A percentile compares a stretch with the other conserved stretches of the same genome.
Conservation (phyloP, 495 filamentous ascomycete species). For the Penicillium waksmanii region DNA sequence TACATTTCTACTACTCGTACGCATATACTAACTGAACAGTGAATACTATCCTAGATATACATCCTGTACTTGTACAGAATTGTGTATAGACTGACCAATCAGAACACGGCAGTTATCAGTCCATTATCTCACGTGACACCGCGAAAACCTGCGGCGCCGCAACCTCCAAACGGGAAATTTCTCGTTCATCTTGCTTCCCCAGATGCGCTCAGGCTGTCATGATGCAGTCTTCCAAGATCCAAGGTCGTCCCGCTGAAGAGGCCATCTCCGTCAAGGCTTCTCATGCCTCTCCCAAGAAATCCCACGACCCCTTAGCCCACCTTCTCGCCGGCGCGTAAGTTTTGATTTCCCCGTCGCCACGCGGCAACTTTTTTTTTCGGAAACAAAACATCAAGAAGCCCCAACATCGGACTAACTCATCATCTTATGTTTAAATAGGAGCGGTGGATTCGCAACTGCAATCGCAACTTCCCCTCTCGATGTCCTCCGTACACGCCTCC, state of each 20-base stretch:
- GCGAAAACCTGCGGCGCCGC: slow-evolving; percentile 23
- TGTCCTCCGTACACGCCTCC: slow-evolving; percentile 84
- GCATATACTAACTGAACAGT: too few relatives aligned
- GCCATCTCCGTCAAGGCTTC: slow-evolving; percentile 13
- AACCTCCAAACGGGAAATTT: slow-evolving; percentile 23
- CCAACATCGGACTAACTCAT: too few relatives aligned
- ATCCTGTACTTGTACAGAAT: too few relatives aligned
- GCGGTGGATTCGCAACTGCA: slow-evolving; percentile 84
- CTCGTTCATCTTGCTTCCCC: slow-evolving; percentile 10
- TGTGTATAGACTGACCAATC: neutral
- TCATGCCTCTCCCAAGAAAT: slow-evolving; percentile 19
- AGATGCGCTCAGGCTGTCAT: slow-evolving; percentile 17
- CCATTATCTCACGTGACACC: slow-evolving; percentile 28
- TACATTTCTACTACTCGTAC: too few relatives aligned
- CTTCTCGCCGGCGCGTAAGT: slow-evolving; percentile 85
- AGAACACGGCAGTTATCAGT: neutral
- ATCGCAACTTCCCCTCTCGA: slow-evolving; percentile 84
- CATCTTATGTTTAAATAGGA: slow-evolving; percentile 45
- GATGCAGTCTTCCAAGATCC: slow-evolving; percentile 28
- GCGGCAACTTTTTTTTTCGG: slow-evolving; percentile 1
- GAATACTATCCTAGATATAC: neutral
- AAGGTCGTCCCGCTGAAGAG: slow-evolving; percentile 20
- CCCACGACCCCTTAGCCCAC: slow-evolving; percentile 67
- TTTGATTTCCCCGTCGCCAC: slow-evolving; percentile 10
- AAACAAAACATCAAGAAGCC: neutral